These are phyloP conservation scores for Mycena galopus DNA, from an alignment of 768 basidiomycete genomes.

Conservation along the genomic window DNA sequence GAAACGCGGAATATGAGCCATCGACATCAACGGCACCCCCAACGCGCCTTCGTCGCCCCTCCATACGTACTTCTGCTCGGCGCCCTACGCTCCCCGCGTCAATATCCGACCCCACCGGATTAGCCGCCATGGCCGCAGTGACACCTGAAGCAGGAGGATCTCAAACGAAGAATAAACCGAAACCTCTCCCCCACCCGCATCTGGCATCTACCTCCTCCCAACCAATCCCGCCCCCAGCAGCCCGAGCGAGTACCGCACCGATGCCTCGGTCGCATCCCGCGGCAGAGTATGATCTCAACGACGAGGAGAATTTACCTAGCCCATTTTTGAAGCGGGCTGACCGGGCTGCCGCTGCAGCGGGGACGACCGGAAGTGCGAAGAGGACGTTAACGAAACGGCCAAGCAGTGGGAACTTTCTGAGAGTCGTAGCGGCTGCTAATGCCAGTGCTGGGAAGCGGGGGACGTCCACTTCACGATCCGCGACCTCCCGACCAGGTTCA, in stretches of 20 bases:
- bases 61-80: constrained; percentile 59
- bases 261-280: constrained; percentile 46
- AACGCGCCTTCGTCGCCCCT: constrained; percentile 68
- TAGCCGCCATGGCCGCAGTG: constrained; percentile 31
- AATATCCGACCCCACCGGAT: constrained; percentile 54
- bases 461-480: constrained; percentile 22
- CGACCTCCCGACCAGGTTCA: constrained; percentile 23
- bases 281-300: constrained; percentile 74
- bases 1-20: constrained; percentile 4
- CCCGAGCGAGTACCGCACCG: constrained; percentile 41
- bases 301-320: constrained; percentile 89
- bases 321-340: constrained; percentile 78
- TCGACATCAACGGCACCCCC: constrained; percentile 48
- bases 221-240: constrained; percentile 27
- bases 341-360: constrained; percentile 35
- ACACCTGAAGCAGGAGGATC: constrained; percentile 31
- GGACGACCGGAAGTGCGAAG: constrained; percentile 8
- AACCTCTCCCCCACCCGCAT: constrained; percentile 61
- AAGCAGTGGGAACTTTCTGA: constrained; percentile 34
- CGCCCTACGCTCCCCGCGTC: constrained; percentile 53
- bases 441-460: constrained; percentile 37
- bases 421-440: constrained; percentile 36
- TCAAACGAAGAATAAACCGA: constrained; percentile 44
- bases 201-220: constrained; percentile 42
- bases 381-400: constrained; percentile 33